Conservation (phyloP, 2,329 filamentous ascomycete species). For the Cytospora paraplurivora region DNA sequence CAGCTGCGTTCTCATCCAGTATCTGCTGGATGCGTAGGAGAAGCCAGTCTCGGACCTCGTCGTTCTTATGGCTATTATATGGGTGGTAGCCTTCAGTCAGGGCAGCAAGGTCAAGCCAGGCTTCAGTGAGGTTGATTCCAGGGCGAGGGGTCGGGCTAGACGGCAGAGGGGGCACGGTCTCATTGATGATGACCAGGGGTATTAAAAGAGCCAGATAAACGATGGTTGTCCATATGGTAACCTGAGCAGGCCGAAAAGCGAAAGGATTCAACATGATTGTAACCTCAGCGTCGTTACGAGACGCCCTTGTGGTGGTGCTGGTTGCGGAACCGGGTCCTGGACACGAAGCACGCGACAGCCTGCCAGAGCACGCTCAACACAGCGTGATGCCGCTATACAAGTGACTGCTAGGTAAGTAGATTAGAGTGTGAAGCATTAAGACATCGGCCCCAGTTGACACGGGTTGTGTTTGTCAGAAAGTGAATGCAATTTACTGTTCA, state of each 20-base stretch:
- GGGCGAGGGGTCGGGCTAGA: constrained; percentile 46
- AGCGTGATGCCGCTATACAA: background rate
- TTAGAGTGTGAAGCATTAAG: constrained; percentile 10
- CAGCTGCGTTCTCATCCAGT: constrained; percentile 60
- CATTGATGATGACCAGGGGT: constrained; percentile 72
- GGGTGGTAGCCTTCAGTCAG: constrained; percentile 80
- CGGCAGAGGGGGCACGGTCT: constrained; percentile 72
- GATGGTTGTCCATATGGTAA: constrained; percentile 75
- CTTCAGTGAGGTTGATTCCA: constrained; percentile 80
- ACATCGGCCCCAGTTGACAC: background rate
- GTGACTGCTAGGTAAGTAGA: background rate
- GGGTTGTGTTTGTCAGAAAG: background rate
- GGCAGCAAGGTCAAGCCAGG: constrained; percentile 79
- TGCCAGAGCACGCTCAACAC: constrained; percentile 2
- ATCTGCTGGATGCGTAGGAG: constrained; percentile 72
- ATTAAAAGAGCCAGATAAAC: constrained; percentile 79
- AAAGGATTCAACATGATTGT: constrained; percentile 54
- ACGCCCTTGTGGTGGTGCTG: background rate
- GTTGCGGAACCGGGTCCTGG: background rate
- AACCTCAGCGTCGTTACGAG: background rate
- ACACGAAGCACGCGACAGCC: background rate
- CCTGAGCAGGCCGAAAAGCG: constrained; percentile 77
- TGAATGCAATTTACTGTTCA: background rate
- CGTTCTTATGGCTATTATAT: constrained; percentile 84
- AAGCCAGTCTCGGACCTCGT: constrained; percentile 76